Evolutionary conservation across 2,329 filamentous ascomycete genomes (phyloP).

Genomic region (Anisogramma anomala): DNA sequence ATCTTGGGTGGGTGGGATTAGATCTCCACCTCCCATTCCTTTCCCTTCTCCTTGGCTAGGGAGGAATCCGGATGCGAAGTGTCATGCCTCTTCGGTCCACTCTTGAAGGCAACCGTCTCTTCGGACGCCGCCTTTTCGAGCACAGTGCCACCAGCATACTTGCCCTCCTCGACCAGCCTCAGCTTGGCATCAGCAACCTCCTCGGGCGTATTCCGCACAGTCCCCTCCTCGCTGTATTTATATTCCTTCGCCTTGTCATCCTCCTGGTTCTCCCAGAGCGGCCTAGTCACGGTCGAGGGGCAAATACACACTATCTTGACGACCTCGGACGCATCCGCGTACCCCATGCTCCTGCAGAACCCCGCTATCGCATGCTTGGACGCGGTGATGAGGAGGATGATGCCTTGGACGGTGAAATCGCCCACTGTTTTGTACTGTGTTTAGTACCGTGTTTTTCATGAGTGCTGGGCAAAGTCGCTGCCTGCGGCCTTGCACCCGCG

Average conservation of each 20-base stretch:
- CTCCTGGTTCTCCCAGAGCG: slow-evolving; percentile 1
- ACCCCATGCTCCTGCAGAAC: slow-evolving; percentile 7
- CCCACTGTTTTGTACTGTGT: background rate
- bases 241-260: background rate
- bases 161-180: slow-evolving; percentile 3
- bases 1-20: no score
- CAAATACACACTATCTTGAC: slow-evolving; percentile 4
- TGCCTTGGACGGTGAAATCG: slow-evolving; percentile 2
- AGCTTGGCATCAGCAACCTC: slow-evolving; percentile 1
- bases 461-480: no score
- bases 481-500: no score
- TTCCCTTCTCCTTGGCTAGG: slow-evolving; percentile 2
- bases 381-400: slow-evolving; percentile 10
- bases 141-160: background rate
- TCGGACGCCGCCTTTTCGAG: background rate
- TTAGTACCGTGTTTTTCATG: no score
- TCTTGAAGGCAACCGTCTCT: background rate
- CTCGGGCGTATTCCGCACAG: background rate
- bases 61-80: background rate
- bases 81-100: background rate
- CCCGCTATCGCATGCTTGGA: slow-evolving; percentile 1
- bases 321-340: slow-evolving; percentile 5
- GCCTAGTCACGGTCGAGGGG: background rate
- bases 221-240: background rate
- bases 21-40: background rate